phyloP scores from a whole-genome alignment of 257 asterid species.

The Solanum medicagineum region DNA sequence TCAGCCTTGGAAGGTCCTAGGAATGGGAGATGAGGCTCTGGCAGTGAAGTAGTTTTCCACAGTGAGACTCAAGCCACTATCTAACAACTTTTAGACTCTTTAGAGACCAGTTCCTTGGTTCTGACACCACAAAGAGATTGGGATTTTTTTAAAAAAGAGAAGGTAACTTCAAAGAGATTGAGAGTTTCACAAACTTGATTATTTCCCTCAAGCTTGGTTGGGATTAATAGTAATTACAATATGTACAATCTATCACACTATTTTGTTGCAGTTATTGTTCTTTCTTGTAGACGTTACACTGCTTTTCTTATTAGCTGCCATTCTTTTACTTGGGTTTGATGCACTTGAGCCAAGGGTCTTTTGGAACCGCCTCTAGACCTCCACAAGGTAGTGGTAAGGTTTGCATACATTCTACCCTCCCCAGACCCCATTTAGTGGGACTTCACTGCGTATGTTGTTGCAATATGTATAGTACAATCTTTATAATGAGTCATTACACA shows the following conservation, averaged over 20 bases:
- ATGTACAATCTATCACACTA: background rate
- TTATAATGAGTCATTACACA: background rate
- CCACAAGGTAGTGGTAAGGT: too few species aligned
- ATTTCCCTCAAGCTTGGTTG: background rate
- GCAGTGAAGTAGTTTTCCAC: background rate
- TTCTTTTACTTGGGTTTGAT: too few species aligned
- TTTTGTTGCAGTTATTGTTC: too few species aligned
- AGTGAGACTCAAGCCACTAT: background rate
- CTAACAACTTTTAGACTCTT: background rate
- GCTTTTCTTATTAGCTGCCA: too few species aligned
- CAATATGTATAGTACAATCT: background rate
- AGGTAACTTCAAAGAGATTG: background rate
- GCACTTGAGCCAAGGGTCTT: too few species aligned
- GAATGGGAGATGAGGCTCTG: background rate
- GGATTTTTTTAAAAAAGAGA: background rate
- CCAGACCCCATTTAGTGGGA: too few species aligned
- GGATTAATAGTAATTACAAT: background rate
- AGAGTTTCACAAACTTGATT: background rate
- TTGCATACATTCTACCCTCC: too few species aligned
- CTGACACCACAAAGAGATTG: background rate
- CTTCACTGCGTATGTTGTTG: background rate
- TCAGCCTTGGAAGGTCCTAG: background rate
- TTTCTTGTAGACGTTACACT: too few species aligned
- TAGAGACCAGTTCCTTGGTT: background rate
- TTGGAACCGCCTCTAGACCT: too few species aligned